Base-by-base conservation (phyloP, 441 rosid genomes). In the Jatropha podagrica region DNA sequence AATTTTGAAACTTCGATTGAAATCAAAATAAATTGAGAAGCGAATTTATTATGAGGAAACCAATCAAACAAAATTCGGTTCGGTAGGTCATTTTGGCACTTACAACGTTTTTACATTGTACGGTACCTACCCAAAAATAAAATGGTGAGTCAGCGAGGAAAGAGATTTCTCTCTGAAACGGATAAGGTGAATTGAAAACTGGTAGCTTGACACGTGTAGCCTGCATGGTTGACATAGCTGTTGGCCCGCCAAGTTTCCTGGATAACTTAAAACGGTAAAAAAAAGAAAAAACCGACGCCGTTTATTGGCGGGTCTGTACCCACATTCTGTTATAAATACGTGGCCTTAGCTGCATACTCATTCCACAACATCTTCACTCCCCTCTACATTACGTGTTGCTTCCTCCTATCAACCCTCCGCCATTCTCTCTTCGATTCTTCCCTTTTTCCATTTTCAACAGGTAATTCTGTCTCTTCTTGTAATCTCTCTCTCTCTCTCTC, bases 301-400 rank as follows among this genome's bases (percentile, higher is more conserved):
- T 13, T 10, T 59, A 59, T 59, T 18, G 60, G 60, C 60, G 23
- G 60, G 23, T 55, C 26, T 26, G 4, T 2, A 18, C 4, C 26
- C 60, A 4, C 26, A 18, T 5, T 55, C 2, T 20, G 14, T 65
- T 84, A 85, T 85, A 82, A 82, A 80, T 82, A 74, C 63, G 82
- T 26, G 71, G 72, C 48, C 13, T 60, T 9, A 2, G 18, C 0
- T 7, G 4, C 54, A 23, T 23, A 20, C 66, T 15, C 37, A 59
- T 62, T 64, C 73, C 49, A 15, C 52, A 59, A 23, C 46, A 42
- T 42, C 7, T 42, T 4, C 46, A 51, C 56, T 15, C 10, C 15
- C 3, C 7, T 2, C 58, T 11, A 26, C 23, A 23, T 23, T 58
- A 78, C 76, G 80, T 80, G 79, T 74, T 69, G 65, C 5, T 42